Conservation (phyloP, 148 eudicot species). For the Nyssa sinensis region DNA sequence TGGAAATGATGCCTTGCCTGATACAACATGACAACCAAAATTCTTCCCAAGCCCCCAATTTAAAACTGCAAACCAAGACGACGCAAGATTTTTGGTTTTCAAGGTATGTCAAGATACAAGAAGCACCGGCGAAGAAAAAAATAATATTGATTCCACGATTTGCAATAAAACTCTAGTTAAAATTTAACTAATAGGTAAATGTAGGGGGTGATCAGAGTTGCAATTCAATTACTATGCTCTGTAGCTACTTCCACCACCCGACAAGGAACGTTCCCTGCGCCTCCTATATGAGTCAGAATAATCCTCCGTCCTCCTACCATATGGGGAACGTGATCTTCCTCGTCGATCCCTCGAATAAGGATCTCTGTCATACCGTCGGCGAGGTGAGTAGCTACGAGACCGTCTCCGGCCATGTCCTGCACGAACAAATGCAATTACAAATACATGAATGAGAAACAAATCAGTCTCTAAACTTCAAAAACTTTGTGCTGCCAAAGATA, state of each 20-base stretch:
- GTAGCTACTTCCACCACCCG: constrained; percentile 14
- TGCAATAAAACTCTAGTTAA: background rate
- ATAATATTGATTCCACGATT: background rate
- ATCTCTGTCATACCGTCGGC: constrained; percentile 44
- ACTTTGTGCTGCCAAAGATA: background rate
- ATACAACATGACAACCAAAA: no score
- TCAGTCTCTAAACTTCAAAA: background rate
- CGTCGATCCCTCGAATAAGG: constrained; percentile 39
- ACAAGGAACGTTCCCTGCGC: constrained; percentile 30
- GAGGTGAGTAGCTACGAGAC: constrained; percentile 53
- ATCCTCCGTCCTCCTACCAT: constrained; percentile 46
- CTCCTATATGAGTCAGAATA: constrained; percentile 40
- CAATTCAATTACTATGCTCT: background rate
- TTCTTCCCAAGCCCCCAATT: no score
- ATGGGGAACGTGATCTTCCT: constrained; percentile 45
- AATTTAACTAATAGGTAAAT: background rate
- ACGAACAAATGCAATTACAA: background rate
- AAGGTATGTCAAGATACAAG: background rate
- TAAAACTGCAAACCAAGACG: no score
- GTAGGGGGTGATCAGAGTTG: background rate
- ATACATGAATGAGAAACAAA: background rate
- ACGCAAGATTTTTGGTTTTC: no score
- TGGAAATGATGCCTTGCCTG: no score
- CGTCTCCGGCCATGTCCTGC: constrained; percentile 41
- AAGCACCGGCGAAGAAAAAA: background rate